phyloP scores from a whole-genome alignment of 371 early-diverging fungal species.

The Actinomortierella wolfii region DNA sequence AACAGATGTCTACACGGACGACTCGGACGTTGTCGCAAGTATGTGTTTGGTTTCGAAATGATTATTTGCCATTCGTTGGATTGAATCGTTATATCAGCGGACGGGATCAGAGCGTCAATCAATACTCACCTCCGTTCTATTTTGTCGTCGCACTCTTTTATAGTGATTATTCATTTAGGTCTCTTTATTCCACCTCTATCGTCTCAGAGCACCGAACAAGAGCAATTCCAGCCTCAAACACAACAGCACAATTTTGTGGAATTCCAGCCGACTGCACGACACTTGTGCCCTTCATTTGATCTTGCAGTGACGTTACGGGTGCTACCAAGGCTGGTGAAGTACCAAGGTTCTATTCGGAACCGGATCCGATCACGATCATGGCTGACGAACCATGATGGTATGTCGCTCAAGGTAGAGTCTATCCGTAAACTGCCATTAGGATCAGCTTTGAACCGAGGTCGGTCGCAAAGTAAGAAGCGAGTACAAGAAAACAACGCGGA shows the following conservation, averaged over 20 bases:
- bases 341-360: conserved; percentile 68
- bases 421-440: conserved; percentile 52
- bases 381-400: conserved; percentile 74
- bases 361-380: conserved; percentile 72
- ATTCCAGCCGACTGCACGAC: conserved; percentile 8
- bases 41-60: conserved; percentile 11
- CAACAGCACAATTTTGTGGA: conserved; percentile 40
- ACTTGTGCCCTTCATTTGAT: conserved; percentile 56
- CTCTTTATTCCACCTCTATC: conserved; percentile 43
- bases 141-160: neutral
- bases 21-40: conserved; percentile 87
- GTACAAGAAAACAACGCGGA: conserved; percentile 29
- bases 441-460: conserved; percentile 34
- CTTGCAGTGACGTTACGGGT: conserved; percentile 75
- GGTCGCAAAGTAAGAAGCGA: conserved; percentile 37
- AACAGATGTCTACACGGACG: conserved; percentile 87
- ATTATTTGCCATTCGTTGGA: neutral
- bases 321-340: conserved; percentile 70
- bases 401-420: conserved; percentile 71
- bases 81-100: neutral
- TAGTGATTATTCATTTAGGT: conserved; percentile 66
- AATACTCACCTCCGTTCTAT: neutral
- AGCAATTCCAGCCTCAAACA: conserved; percentile 31
- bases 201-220: conserved; percentile 14
- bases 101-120: neutral